Conservation (phyloP, 495 filamentous ascomycete genomes). For the Penicillium dipodomyicola region DNA sequence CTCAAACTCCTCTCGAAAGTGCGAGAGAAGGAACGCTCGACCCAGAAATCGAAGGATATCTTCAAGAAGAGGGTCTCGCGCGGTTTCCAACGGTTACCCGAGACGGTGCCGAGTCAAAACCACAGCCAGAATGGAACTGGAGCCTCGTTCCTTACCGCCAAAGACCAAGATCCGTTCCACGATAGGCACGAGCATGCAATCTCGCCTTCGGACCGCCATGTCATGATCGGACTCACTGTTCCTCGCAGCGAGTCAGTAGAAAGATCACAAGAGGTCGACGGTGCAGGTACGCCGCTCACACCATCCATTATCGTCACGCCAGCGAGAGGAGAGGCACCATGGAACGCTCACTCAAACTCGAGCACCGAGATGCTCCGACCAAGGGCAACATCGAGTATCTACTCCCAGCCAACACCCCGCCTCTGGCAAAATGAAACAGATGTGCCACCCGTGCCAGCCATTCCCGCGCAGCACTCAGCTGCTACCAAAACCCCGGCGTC, state of each 20-base stretch:
- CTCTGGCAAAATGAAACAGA: conserved; percentile 25
- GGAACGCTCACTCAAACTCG: conserved; percentile 35
- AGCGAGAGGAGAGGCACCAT: conserved; percentile 60
- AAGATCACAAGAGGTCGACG: conserved; percentile 31
- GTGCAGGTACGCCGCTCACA: conserved; percentile 40
- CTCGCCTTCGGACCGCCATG: conserved; percentile 71
- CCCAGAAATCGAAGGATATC: conserved; percentile 27
- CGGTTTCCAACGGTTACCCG: conserved; percentile 24
- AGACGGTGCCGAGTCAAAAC: not conserved
- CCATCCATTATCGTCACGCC: conserved; percentile 66
- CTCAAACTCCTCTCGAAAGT: conserved; percentile 39
- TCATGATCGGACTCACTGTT: conserved; percentile 76
- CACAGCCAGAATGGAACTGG: conserved; percentile 12
- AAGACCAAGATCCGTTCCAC: conserved; percentile 17
- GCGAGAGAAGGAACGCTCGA: conserved; percentile 37
- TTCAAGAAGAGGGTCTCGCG: conserved; percentile 25
- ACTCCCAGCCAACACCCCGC: conserved; percentile 57
- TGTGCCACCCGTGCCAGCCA: conserved; percentile 61
- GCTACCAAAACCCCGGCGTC: conserved; percentile 22
- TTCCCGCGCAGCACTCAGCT: conserved; percentile 48
- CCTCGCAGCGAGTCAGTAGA: conserved; percentile 57
- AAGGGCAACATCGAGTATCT: conserved; percentile 61
- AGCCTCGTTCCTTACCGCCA: conserved; percentile 20
- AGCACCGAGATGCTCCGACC: conserved; percentile 31
- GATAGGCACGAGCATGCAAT: conserved; percentile 51